These are phyloP conservation scores for Entomortierella chlamydospora DNA, from an alignment of 192 early-diverging fungal species.

Conservation along the genomic window DNA sequence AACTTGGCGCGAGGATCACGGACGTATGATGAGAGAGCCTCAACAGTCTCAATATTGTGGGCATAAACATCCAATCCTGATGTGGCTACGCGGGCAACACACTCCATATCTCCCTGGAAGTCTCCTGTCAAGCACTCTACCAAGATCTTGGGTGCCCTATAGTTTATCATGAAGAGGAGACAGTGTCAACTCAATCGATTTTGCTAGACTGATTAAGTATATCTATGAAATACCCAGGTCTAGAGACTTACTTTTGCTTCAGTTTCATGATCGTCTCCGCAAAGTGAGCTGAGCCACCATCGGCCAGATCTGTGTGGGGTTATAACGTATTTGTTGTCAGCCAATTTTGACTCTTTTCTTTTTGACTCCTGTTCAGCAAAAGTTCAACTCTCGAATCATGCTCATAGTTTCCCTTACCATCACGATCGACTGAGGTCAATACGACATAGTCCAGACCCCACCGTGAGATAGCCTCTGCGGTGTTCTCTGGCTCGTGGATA, in stretches of 20 bases:
- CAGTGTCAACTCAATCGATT: not conserved
- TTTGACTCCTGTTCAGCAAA: too few relatives aligned
- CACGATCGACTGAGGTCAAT: constrained; percentile 96
- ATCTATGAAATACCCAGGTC: not conserved
- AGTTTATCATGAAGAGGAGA: constrained; percentile 4
- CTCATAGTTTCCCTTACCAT: constrained; percentile 62
- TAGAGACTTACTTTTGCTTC: constrained; percentile 75
- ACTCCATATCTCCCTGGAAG: constrained; percentile 82
- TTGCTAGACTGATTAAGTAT: not conserved
- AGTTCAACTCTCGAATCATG: too few relatives aligned
- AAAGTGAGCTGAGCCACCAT: constrained; percentile 95
- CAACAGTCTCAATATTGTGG: constrained; percentile 98
- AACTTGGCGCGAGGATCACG: constrained; percentile 94
- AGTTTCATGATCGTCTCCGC: constrained; percentile 90
- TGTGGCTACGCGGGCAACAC: constrained; percentile 83
- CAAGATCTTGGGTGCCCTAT: constrained; percentile 88
- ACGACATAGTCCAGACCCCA: constrained; percentile 99
- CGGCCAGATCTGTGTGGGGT: constrained; percentile 91
- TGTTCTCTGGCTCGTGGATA: constrained; percentile 91
- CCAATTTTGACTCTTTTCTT: too few relatives aligned
- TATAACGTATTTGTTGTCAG: too few relatives aligned
- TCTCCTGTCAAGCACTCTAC: constrained; percentile 98
- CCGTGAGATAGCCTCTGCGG: constrained; percentile 89
- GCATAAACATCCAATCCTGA: constrained; percentile 98
- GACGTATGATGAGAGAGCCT: constrained; percentile 87